Conservation (phyloP, 345 rosid genomes). For the Hibiscus trionum region DNA sequence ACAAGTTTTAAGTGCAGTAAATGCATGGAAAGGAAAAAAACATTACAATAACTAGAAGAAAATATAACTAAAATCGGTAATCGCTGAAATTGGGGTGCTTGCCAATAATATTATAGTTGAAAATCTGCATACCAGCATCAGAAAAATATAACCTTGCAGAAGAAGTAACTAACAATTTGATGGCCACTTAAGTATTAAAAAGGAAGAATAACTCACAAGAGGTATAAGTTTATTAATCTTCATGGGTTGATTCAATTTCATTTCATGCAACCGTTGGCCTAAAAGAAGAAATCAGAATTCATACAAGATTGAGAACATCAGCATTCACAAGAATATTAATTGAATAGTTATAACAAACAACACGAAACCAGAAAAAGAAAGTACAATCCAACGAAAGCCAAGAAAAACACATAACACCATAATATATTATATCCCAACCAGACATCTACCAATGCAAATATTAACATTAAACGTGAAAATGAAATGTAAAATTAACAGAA, state of each 20-base stretch:
- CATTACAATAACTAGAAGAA: neutral
- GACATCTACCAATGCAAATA: neutral
- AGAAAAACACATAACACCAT: neutral
- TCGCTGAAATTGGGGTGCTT: neutral
- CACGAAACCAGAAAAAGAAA: neutral
- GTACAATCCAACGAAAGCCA: neutral
- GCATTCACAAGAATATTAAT: neutral
- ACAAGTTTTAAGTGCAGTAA: neutral
- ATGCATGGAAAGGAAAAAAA: neutral
- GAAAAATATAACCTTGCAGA: neutral
- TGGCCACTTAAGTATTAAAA: neutral
- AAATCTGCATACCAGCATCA: conserved; percentile 7
- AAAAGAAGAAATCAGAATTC: neutral
- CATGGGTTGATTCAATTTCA: conserved; percentile 60
- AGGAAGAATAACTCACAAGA: conserved; percentile 40
- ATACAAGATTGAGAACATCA: neutral
- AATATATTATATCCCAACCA: neutral
- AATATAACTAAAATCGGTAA: neutral
- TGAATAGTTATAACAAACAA: neutral
- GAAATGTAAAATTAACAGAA: neutral
- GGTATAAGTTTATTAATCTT: conserved; percentile 44
- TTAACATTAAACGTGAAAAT: no score
- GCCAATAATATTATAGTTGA: neutral
- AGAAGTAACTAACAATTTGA: neutral
- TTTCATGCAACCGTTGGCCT: conserved; percentile 89